A percentile compares a stretch with the other conserved stretches of the same genome.
Evolutionary conservation across 2,329 filamentous ascomycete species (phyloP).

Genomic region (Aspergillus fructus): DNA sequence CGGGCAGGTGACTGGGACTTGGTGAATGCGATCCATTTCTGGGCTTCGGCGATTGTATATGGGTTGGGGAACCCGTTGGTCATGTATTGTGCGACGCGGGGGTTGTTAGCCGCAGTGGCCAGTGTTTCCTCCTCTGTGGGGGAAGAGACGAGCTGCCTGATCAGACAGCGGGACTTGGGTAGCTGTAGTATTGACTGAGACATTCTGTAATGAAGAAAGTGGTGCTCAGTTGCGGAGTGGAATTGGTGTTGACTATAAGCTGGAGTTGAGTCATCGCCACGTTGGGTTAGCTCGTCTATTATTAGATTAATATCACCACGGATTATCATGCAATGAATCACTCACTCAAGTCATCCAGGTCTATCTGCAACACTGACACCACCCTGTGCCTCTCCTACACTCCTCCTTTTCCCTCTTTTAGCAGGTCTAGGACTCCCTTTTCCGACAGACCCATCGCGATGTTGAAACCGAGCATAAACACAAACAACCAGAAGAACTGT

Average conservation of each 20-base stretch:
- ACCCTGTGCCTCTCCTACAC: background rate
- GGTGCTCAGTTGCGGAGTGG: too few relatives aligned
- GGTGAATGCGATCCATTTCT: background rate
- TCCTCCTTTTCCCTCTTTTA: background rate
- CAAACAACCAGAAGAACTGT: background rate
- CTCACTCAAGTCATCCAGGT: too few relatives aligned
- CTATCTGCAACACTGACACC: too few relatives aligned
- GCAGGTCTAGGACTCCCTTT: background rate
- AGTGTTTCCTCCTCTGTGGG: background rate
- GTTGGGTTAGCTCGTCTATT: too few relatives aligned
- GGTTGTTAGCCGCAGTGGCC: conserved; percentile 7
- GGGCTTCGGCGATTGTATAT: conserved; percentile 1
- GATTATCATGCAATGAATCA: too few relatives aligned
- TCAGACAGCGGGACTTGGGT: background rate
- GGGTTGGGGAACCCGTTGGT: conserved; percentile 11
- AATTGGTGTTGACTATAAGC: too few relatives aligned
- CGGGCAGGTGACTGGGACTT: background rate
- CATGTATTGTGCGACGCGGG: conserved; percentile 10
- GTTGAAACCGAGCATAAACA: background rate
- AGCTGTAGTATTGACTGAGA: background rate
- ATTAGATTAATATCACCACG: too few relatives aligned
- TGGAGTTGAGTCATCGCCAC: too few relatives aligned
- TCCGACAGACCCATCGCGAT: background rate
- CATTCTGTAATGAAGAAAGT: background rate
- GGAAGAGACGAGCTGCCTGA: conserved; percentile 5